A percentile compares a stretch with the other conserved stretches of the same genome.
Conservation (phyloP, 495 filamentous ascomycete genomes). For the Penicillium pulvis region DNA sequence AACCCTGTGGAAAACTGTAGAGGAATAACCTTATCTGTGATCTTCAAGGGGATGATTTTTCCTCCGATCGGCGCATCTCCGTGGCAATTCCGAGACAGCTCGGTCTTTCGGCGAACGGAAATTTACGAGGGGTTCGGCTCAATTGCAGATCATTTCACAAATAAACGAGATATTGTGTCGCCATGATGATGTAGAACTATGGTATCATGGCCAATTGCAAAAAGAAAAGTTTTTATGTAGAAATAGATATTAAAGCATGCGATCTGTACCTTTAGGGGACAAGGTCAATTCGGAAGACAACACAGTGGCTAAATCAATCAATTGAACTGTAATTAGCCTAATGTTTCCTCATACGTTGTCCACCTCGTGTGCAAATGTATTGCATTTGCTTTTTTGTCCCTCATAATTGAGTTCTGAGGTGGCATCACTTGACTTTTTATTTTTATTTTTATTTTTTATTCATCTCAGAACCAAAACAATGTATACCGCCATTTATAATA, state of each 20-base stretch:
- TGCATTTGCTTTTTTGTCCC: neutral
- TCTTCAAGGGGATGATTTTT: neutral
- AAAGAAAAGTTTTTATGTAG: neutral
- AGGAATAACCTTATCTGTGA: neutral
- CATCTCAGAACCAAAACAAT: too few relatives aligned
- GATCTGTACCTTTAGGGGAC: too few relatives aligned
- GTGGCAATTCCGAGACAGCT: neutral
- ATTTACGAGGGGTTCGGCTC: neutral
- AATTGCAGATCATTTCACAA: neutral
- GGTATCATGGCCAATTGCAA: neutral
- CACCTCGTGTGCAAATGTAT: neutral
- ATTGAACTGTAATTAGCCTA: neutral
- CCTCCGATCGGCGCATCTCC: slow-evolving; percentile 5
- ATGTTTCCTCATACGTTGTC: neutral
- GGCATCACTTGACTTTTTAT: too few relatives aligned
- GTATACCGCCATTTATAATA: too few relatives aligned
- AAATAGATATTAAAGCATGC: too few relatives aligned
- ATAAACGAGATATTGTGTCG: neutral
- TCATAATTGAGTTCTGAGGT: neutral
- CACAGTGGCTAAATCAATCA: neutral
- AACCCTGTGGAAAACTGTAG: neutral
- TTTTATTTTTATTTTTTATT: too few relatives aligned
- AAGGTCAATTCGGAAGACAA: neutral
- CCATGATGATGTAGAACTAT: neutral
- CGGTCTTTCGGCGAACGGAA: neutral